Base-by-base conservation (phyloP, 148 eudicot genomes). In the Arctostaphylos glauca region DNA sequence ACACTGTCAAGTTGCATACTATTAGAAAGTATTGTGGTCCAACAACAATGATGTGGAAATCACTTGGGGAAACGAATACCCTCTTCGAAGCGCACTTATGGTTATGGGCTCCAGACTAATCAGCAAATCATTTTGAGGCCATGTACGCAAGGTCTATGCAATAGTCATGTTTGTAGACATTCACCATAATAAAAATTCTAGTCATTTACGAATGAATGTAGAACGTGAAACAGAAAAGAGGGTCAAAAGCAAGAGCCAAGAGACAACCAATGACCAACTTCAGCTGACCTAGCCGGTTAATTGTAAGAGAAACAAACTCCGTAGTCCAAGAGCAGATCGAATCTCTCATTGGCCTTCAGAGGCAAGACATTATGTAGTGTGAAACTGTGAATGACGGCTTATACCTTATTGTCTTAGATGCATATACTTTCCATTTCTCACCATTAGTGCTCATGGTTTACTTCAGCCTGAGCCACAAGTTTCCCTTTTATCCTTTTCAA, bases 171-270 rank as follows among this genome's bases (percentile, higher is more conserved):
- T 38, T 71, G 75, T 44, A 71, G 48, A 43, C 43, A 71, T 68
- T 68, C 50, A 43, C 14, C 75, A 31, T 68, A 31, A 64, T 64
- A 25, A 13, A 68, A 14, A 16, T 68, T 59, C 5, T 6, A 59
- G 64, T 59, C 21, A 19, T 38, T 68, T 68, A 25, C 13, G 18
- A 13, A 31, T 31, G 73, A 68, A 38, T 25, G 18, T 38, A 41
- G 46, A 68, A 41, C 3, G 25, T 18, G 19, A 18, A 68, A 68
- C 47, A 68, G 74, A 38, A 68, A 68, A 38, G 48, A 68, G 74
- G 18, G 38, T 38, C n/a, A 13, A 68, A 68, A 68, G 74, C 44
- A 68, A 68, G 73, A 68, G 46, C 43, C 74, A 59, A 59, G 64
- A 59, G 9, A 59, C 23, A 59, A 59, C 5, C 23, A 59, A 59